Conservation (phyloP, 1,284 basidiomycete genomes). For the Trametes pubescens region DNA sequence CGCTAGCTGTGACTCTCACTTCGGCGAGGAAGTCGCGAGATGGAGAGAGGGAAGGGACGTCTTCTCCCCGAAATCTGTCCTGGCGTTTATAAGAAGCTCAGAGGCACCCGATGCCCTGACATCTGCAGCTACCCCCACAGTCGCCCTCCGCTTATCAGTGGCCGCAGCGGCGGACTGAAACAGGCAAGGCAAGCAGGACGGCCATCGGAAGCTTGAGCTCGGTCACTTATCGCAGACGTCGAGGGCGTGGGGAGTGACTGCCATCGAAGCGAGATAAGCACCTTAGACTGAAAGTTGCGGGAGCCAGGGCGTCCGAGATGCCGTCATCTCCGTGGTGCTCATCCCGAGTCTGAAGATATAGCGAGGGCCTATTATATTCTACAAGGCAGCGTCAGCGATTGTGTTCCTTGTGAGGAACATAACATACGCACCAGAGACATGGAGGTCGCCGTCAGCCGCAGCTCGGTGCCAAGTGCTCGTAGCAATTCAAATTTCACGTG, state of each 20-base stretch:
- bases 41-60: conserved; percentile 1
- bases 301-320: not conserved
- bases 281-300: not conserved
- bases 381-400: no score
- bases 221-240: not conserved
- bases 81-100: conserved; percentile 21
- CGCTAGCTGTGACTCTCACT: conserved; percentile 5
- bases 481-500: no score
- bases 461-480: no score
- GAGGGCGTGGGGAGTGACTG: not conserved
- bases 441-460: no score
- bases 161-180: conserved; percentile 2
- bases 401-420: no score
- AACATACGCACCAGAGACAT: no score
- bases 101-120: not conserved
- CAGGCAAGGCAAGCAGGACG: conserved; percentile 16
- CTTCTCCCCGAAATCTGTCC: not conserved
- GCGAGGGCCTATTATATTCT: no score
- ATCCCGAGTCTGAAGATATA: no score
- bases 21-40: conserved; percentile 29
- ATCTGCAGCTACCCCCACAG: not conserved
- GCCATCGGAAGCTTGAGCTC: conserved; percentile 1
- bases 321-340: no score
- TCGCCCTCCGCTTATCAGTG: conserved; percentile 20
- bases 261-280: conserved; percentile 4